Evolutionary conservation across 2,329 filamentous ascomycete genomes (phyloP).

Genomic region (Hymenoscyphus albidus): DNA sequence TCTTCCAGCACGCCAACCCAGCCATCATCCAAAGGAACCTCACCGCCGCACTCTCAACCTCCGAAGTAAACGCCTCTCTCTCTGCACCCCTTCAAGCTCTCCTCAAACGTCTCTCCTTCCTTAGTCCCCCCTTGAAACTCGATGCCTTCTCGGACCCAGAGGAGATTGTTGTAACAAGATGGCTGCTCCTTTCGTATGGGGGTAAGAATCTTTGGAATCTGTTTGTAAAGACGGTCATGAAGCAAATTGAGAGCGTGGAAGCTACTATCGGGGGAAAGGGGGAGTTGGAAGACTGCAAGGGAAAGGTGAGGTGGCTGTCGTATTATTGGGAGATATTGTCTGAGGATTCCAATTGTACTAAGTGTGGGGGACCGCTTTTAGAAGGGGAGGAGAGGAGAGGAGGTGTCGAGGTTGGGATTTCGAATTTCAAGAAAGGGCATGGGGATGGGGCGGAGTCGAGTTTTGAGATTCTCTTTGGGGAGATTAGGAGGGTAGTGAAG

Average conservation of each 20-base stretch:
- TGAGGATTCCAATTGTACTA: background rate
- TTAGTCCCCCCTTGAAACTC: background rate
- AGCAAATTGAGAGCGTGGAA: background rate
- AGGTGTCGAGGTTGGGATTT: background rate
- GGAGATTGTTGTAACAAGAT: background rate
- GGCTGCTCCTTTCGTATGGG: background rate
- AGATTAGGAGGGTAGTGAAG: background rate
- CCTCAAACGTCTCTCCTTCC: background rate
- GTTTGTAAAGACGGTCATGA: background rate
- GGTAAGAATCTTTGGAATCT: background rate
- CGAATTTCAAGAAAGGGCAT: background rate
- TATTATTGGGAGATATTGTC: slow-evolving; percentile 2
- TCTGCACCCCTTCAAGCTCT: background rate
- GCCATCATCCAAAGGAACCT: background rate
- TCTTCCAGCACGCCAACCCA: background rate
- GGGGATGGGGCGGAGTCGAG: background rate
- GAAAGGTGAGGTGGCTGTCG: background rate
- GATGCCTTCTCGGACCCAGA: background rate
- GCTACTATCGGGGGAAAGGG: background rate
- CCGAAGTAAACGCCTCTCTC: background rate
- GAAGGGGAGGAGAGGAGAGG: background rate
- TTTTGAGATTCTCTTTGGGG: background rate
- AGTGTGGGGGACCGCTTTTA: background rate
- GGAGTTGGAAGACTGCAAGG: background rate
- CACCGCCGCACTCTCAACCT: background rate